Evolutionary conservation across 257 asterid genomes (phyloP), one percentile per base, ranked within the genome.

Genomic region (Solanum acaule): DNA sequence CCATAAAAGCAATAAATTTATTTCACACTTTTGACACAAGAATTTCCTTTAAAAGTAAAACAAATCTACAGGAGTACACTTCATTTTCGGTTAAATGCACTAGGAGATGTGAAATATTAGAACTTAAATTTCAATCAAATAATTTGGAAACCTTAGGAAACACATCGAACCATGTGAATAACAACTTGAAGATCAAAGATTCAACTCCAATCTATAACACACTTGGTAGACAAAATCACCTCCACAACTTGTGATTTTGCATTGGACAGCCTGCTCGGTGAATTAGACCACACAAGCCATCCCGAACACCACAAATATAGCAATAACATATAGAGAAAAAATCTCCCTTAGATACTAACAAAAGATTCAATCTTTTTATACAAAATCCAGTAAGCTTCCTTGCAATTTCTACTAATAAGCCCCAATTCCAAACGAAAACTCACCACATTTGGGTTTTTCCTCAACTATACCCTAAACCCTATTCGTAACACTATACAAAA

Each of bases 391-490:
- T 5, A 10, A 81, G 6, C 40, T 29, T 3, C 70, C 44, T 16
- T 5, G 42, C 68, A 82, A 81, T 27, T 82, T 52, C 33, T 6
- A 23, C 67, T 1, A 72, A 49, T 56, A 25, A 18, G 27, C 14
- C 79, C 79, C 38, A 25, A 15, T 35, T 7, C 20, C 23, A 15
- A 76, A 14, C 7, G 34, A 37, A 49, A 31, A 42, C 63, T 29
- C 8, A 87, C 59, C 65, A 18, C 33, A 86, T 73, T 59, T 42
- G 14, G 31, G 33, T 7, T 87, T 56, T 72, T 71, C 59, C 9
- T n/a, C 18, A 29, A 87, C 79, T 85, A 87, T 88, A 84, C 86
- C 89, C 89, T 77, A 59, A 29, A 20, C 81, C 87, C 63, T 29
- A 82, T 29, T 29, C 20, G 3, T 77, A 44, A 49, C 29, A 46